Evolutionary conservation across 345 rosid species (phyloP).

Genomic region (Camelina hispida): DNA sequence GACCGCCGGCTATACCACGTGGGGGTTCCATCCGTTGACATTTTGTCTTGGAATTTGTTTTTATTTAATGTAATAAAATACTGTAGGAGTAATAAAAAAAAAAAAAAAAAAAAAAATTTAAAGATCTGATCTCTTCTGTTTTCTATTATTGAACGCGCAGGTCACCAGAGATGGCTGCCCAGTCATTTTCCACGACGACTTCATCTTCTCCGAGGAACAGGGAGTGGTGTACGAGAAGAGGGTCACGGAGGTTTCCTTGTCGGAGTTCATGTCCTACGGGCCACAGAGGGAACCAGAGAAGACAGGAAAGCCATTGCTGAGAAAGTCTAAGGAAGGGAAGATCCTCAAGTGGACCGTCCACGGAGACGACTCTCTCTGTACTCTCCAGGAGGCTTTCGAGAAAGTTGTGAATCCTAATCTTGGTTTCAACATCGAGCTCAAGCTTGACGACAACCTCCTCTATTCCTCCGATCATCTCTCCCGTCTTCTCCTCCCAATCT

Average conservation of each 20-base stretch:
- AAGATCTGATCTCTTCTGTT: neutral
- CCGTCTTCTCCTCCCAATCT: slow-evolving; percentile 62
- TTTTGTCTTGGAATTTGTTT: neutral
- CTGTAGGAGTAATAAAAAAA: too few relatives aligned
- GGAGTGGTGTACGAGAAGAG: slow-evolving; percentile 77
- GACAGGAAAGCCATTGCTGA: slow-evolving; percentile 59
- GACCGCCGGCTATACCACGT: slow-evolving; percentile 36
- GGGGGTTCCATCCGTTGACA: slow-evolving; percentile 16
- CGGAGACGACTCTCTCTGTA: slow-evolving; percentile 72
- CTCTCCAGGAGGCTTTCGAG: slow-evolving; percentile 80
- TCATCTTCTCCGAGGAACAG: slow-evolving; percentile 70
- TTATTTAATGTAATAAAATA: neutral
- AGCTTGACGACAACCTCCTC: slow-evolving; percentile 81
- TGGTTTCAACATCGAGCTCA: slow-evolving; percentile 92
- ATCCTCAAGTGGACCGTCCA: slow-evolving; percentile 73
- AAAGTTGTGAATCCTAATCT: slow-evolving; percentile 60
- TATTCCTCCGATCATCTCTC: slow-evolving; percentile 65
- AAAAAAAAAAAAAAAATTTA: neutral
- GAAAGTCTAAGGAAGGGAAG: slow-evolving; percentile 81
- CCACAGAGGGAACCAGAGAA: slow-evolving; percentile 61
- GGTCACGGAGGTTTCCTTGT: slow-evolving; percentile 68
- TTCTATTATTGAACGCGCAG: slow-evolving; percentile 41
- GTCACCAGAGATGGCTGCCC: slow-evolving; percentile 95
- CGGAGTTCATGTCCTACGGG: slow-evolving; percentile 79
- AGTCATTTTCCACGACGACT: slow-evolving; percentile 88